Evolutionary conservation across 768 basidiomycete genomes (phyloP).

Genomic region (Phanerochaete carnosa): DNA sequence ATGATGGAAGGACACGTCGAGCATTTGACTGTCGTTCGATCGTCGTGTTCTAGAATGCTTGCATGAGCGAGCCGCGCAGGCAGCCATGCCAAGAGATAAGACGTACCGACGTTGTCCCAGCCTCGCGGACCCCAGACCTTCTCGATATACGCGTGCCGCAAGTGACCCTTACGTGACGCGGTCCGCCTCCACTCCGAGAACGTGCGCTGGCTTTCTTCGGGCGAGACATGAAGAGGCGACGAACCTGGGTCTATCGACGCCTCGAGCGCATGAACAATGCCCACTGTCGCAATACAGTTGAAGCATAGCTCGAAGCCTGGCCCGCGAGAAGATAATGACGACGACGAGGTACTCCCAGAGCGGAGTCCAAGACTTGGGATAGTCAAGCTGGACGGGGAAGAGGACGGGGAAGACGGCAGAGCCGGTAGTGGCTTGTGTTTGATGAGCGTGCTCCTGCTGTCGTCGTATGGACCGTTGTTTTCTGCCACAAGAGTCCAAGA

Average conservation of each 20-base stretch:
- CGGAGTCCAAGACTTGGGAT: constrained; percentile 2
- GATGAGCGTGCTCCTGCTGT: constrained; percentile 3
- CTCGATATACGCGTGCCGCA: constrained; percentile 84
- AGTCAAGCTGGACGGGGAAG: constrained; percentile 17
- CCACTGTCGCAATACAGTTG: constrained; percentile 72
- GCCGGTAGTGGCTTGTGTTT: constrained; percentile 45
- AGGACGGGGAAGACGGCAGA: constrained; percentile 26
- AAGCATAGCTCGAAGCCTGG: constrained; percentile 75
- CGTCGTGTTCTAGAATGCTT: constrained; percentile 62
- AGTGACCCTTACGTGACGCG: constrained; percentile 63
- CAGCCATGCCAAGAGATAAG: neutral
- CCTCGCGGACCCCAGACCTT: constrained; percentile 80
- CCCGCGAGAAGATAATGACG: constrained; percentile 34
- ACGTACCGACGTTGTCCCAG: constrained; percentile 89
- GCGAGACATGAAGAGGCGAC: constrained; percentile 42
- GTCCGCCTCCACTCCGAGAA: constrained; percentile 61
- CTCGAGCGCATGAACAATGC: constrained; percentile 74
- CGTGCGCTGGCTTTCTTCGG: constrained; percentile 49
- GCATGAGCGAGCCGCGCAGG: neutral
- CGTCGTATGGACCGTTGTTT: constrained; percentile 3
- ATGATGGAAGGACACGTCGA: constrained; percentile 76
- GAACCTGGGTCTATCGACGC: constrained; percentile 47
- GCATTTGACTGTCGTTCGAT: constrained; percentile 60
- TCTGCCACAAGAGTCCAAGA: constrained; percentile 22
- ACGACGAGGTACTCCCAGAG: neutral